Base-by-base conservation (phyloP, 2,329 filamentous ascomycete species). In the Aureobasidium sp. region DNA sequence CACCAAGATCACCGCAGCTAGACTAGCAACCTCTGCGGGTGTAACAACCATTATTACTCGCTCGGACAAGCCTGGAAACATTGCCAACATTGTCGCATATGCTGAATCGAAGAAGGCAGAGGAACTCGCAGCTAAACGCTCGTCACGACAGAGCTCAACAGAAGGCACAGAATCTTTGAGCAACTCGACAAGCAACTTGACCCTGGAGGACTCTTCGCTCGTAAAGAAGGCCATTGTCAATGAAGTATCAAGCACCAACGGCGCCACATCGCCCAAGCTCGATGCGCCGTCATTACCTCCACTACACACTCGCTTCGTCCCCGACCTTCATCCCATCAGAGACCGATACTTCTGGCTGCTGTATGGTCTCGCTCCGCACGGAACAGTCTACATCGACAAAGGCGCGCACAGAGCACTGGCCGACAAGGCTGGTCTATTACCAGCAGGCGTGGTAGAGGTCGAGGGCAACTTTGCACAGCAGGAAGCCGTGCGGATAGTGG, bases 331-430 rank as follows among this genome's bases (percentile, higher is more conserved):
- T 29, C 92, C 93, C 0, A 94, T 97, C 64, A 87, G 91, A 62
- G 94, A 97, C 73, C 88, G 93, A 65, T 91, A 94, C 72, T 97
- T 99, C 81, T 99, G 94, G 94, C 87, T 99, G 53, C 82, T 97
- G 0, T 91, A 99, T 75, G 94, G 93, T 11, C 85, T 97, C 12
- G 87, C 87, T 27, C 91, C 94, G 0, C 92, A 96, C 70, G 94
- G 94, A 15, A 96, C 88, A 2, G 73, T 99, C 29, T 97, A 90
- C 77, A 95, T 99, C 68, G 94, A 99, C 77, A 79, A 84, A n/a
- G 94, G 94, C 45, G 93, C 93, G 3, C 87, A 91, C 76, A 80
- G 82, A 37, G 94, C 93, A 0, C 82, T 97, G 3, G 78, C 86
- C 17, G 86, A 87, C 71, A 96, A 96, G 77, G 91, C 92, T 0